Evolutionary conservation across 2,329 filamentous ascomycete species (phyloP), one percentile per base, ranked within the genome.

Genomic region (Metarhizium anisopliae): DNA sequence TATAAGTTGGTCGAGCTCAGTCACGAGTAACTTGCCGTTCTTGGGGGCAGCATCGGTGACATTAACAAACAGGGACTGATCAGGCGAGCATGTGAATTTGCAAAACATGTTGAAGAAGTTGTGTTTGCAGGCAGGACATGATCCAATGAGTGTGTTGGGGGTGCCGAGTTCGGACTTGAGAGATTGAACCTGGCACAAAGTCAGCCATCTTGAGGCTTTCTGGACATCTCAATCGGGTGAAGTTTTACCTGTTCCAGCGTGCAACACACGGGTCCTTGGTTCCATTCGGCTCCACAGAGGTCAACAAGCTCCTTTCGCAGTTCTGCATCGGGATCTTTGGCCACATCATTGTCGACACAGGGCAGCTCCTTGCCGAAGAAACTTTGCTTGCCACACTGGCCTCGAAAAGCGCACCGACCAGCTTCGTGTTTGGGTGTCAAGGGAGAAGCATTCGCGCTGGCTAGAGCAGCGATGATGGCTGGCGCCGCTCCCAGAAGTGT

Each of bases 71-170:
- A 95, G 77, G 0, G 91, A 96, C 70, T 99, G 94, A 66, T 99
- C 88, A 6, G 95, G 93, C 4, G 94, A 99, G 75, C 95, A 99
- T 2, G 92, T 97, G 67, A 99, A 97, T 4, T 91, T 95, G 75
- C 94, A 99, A 72, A 99, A 99, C 49, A 95, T 79, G 74, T 99
- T 95, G 78, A 90, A 97, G 77, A 99, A 99, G 77, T 99, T 99
- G 65, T 92, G 87, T 72, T 94, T 95, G 81, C 94, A 99, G 36
- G 95, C 94, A 2, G 94, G 94, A 69, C 94, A 99, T 10, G 91
- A 90, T 30, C 91, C 86, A 68, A 99, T 91, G 67, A 99, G 87
- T 57, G 87, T 85, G 63, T 92, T 90, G 2, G 91, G 93, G 25
- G 90, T 90, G 62, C 89, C 87, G 56, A 99, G 80, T 66, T 96